Evolutionary conservation across 2,329 filamentous ascomycete genomes (phyloP).

Genomic region (Purpureocillium takamizusanense): DNA sequence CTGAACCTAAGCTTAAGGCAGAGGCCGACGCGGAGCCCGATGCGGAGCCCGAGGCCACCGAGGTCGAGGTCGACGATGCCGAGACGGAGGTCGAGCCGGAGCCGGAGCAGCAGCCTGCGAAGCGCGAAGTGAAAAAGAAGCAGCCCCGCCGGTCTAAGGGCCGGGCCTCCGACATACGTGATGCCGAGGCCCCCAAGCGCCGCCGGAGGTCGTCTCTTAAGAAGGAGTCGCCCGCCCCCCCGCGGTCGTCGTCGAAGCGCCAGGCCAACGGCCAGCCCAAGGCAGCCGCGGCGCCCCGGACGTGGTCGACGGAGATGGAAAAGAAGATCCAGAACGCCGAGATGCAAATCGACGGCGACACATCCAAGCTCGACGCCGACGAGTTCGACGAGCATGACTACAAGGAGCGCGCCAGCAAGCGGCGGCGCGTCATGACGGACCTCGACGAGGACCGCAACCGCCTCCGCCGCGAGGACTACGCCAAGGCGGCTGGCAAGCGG

Average conservation of each 20-base stretch:
- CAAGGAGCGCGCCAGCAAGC: slow-evolving; percentile 54
- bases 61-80: slow-evolving; percentile 21
- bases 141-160: slow-evolving; percentile 31
- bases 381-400: slow-evolving; percentile 38
- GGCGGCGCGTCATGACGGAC: slow-evolving; percentile 55
- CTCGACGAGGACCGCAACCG: slow-evolving; percentile 57
- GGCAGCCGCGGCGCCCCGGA: slow-evolving; percentile 48
- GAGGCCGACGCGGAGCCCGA: slow-evolving; percentile 11
- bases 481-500: slow-evolving; percentile 46
- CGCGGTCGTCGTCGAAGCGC: slow-evolving; percentile 41
- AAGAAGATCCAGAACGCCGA: slow-evolving; percentile 29
- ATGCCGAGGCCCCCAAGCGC: slow-evolving; percentile 38
- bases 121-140: slow-evolving; percentile 20
- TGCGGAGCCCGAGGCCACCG: slow-evolving; percentile 6
- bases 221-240: slow-evolving; percentile 35
- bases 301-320: slow-evolving; percentile 43
- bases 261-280: slow-evolving; percentile 53
- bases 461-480: slow-evolving; percentile 51
- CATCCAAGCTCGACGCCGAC: slow-evolving; percentile 29
- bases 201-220: slow-evolving; percentile 42
- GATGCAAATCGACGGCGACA: slow-evolving; percentile 37
- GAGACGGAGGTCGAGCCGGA: slow-evolving; percentile 27
- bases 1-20: slow-evolving; percentile 8
- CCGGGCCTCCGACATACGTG: slow-evolving; percentile 41
- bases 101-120: slow-evolving; percentile 13